A percentile compares a stretch with the other conserved stretches of the same genome.
These are phyloP conservation scores for Vairimorpha necatrix DNA, from an alignment of 371 early-diverging fungal genomes.

Conservation along the genomic window DNA sequence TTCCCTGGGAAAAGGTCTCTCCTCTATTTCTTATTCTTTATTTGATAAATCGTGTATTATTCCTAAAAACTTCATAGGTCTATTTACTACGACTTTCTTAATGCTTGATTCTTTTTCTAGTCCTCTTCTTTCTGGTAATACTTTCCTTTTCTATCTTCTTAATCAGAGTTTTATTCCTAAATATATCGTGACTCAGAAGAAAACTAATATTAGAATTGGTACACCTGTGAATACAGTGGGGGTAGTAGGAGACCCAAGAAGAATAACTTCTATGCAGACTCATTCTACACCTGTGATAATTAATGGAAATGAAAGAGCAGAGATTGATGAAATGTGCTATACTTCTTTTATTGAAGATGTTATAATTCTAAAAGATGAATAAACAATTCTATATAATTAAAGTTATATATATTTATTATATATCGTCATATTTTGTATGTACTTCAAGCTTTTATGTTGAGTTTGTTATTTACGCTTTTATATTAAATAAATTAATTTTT, in stretches of 20 bases:
- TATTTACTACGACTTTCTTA: slow-evolving; percentile 56
- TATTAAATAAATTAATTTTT: too few species aligned
- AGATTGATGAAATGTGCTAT: slow-evolving; percentile 67
- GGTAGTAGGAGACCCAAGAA: slow-evolving; percentile 93
- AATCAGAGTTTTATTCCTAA: slow-evolving; percentile 86
- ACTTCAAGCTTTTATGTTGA: not conserved
- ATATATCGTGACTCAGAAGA: slow-evolving; percentile 83
- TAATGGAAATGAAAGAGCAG: slow-evolving; percentile 87
- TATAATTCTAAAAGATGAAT: slow-evolving; percentile 37
- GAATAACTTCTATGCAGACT: slow-evolving; percentile 93
- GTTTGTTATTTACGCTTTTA: too few species aligned
- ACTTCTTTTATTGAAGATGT: slow-evolving; percentile 53
- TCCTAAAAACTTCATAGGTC: slow-evolving; percentile 47
- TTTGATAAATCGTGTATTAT: slow-evolving; percentile 42
- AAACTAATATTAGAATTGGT: slow-evolving; percentile 87
- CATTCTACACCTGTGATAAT: slow-evolving; percentile 91
- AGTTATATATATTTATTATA: not conserved
- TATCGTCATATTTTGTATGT: not conserved
- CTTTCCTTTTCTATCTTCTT: slow-evolving; percentile 84
- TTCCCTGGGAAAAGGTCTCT: slow-evolving; percentile 53
- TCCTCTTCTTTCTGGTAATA: slow-evolving; percentile 69
- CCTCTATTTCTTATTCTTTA: slow-evolving; percentile 33
- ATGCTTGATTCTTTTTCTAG: slow-evolving; percentile 48
- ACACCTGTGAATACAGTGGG: slow-evolving; percentile 92
- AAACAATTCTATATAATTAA: not conserved